Percentiles rank a stretch among this genome's conserved stretches.
Conservation (phyloP, 805 yeast genomes). For the Candida chauliodis region DNA sequence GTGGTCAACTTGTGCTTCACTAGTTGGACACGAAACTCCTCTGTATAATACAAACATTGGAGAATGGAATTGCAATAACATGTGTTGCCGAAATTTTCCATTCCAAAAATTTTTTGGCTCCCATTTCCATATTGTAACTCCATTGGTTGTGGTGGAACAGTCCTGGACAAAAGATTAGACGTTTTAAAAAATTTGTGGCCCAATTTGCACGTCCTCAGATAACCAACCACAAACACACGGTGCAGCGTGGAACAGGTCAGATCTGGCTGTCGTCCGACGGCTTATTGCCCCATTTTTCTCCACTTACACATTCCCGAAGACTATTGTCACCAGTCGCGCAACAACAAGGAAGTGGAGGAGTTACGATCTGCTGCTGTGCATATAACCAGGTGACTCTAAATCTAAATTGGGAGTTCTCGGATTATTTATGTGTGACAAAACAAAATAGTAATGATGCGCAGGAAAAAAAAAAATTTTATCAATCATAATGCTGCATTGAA, state of each 20-base stretch:
- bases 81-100: conserved; percentile 86
- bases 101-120: conserved; percentile 65
- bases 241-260: too few species aligned
- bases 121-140: conserved; percentile 51
- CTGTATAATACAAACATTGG: conserved; percentile 79
- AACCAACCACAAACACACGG: not conserved
- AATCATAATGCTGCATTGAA: too few species aligned
- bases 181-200: too few species aligned
- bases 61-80: conserved; percentile 93
- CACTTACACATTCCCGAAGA: not conserved
- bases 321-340: not conserved
- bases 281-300: conserved; percentile 4
- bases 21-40: conserved; percentile 52
- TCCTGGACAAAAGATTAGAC: too few species aligned
- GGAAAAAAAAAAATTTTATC: not conserved
- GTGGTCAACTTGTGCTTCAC: conserved; percentile 25
- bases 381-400: not conserved
- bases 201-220: not conserved
- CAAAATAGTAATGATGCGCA: not conserved
- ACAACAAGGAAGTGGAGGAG: conserved; percentile 1
- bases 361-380: not conserved
- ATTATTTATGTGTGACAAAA: conserved; percentile 1
- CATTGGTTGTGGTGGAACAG: not conserved
- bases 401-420: conserved; percentile 1
- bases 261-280: conserved; percentile 1